phyloP scores from a whole-genome alignment of 306 rosid species.

The Betula pendula region DNA sequence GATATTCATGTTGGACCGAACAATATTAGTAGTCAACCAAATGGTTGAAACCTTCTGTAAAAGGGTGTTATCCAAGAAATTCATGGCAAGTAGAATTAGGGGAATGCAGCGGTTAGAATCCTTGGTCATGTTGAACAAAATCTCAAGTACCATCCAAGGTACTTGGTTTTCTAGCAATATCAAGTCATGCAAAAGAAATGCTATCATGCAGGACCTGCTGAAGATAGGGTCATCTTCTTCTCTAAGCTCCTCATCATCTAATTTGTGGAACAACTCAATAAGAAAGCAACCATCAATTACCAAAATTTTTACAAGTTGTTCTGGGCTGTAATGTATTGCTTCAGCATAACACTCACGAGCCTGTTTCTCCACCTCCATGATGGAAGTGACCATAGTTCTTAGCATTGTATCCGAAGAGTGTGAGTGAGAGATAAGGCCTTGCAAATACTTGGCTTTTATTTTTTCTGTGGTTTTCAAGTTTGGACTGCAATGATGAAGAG shows the following conservation, averaged over 20 bases:
- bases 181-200: slow-evolving; percentile 20
- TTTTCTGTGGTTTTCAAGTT: slow-evolving; percentile 2
- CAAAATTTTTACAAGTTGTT: slow-evolving; percentile 19
- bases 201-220: background rate
- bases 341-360: background rate
- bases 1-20: no score
- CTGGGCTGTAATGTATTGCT: background rate
- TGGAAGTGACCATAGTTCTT: background rate
- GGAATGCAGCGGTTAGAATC: background rate
- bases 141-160: slow-evolving; percentile 33
- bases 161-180: slow-evolving; percentile 30
- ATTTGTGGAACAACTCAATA: slow-evolving; percentile 23
- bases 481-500: background rate
- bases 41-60: rapidly evolving
- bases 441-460: slow-evolving; percentile 7
- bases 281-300: slow-evolving; percentile 39
- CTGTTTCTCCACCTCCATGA: background rate
- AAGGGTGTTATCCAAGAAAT: no score
- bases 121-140: background rate
- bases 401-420: background rate
- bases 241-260: background rate
- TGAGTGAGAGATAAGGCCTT: background rate
- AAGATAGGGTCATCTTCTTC: slow-evolving; percentile 7
- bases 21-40: no score
- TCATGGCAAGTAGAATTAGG: background rate